These are phyloP conservation scores for Chlorella sorokiniana DNA, from an alignment of 139 green algal species.

Conservation along the genomic window DNA sequence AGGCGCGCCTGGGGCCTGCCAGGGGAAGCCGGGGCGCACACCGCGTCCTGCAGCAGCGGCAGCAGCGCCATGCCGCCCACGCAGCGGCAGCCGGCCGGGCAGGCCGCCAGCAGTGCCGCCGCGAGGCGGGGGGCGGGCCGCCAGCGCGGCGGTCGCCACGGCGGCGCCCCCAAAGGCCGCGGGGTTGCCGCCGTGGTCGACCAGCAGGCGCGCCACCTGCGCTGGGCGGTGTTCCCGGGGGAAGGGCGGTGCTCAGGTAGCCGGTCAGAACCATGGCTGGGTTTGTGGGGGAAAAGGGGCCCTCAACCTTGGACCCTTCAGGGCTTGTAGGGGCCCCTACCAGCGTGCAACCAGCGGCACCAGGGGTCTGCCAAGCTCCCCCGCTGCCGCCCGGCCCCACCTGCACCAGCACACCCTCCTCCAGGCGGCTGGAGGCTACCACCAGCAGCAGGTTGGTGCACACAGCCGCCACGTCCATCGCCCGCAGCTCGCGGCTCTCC, in stretches of 20 bases:
- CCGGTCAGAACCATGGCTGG: too few relatives aligned
- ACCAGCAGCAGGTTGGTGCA: background rate
- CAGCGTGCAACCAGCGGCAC: too few relatives aligned
- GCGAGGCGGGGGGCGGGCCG: background rate
- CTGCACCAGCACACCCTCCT: background rate
- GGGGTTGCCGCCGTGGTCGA: background rate
- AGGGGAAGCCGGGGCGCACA: background rate
- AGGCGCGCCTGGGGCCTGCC: background rate
- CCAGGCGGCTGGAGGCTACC: background rate
- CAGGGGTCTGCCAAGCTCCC: too few relatives aligned
- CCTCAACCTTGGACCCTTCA: too few relatives aligned
- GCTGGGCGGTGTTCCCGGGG: background rate
- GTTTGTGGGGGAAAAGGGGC: too few relatives aligned
- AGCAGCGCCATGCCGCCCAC: background rate
- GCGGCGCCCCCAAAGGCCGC: background rate
- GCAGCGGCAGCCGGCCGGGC: background rate
- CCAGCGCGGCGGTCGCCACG: background rate
- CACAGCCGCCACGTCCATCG: background rate
- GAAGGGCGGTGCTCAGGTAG: background rate
- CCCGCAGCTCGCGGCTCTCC: background rate
- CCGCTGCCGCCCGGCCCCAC: background rate
- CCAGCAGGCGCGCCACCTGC: background rate
- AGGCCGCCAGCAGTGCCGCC: background rate
- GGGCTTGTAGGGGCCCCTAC: too few relatives aligned
- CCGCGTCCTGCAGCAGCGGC: constrained; percentile 8